These are phyloP conservation scores for Pecoramyces ruminantium DNA, from an alignment of 192 early-diverging fungal species.

Conservation along the genomic window DNA sequence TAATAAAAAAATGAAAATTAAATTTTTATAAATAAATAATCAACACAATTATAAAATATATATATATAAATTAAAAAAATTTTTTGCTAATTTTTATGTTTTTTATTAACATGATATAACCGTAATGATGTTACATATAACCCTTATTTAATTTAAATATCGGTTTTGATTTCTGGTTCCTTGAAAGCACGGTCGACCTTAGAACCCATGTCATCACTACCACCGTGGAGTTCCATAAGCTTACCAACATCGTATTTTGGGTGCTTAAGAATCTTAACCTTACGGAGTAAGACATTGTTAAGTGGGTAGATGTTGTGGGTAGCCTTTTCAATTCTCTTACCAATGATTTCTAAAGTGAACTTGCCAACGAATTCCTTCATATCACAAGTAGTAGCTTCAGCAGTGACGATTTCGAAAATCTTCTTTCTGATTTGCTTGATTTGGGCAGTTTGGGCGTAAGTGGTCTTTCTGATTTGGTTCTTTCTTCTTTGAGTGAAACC, in stretches of 20 bases:
- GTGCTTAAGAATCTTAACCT: conserved; percentile 98
- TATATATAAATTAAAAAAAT: background rate
- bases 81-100: background rate
- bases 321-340: conserved; percentile 93
- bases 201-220: conserved; percentile 30
- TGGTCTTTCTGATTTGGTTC: conserved; percentile 94
- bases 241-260: conserved; percentile 50
- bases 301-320: conserved; percentile 96
- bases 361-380: conserved; percentile 92
- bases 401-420: conserved; percentile 97
- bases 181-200: background rate
- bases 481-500: conserved; percentile 88
- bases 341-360: conserved; percentile 93
- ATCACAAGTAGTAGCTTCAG: conserved; percentile 68
- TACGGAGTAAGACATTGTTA: conserved; percentile 88
- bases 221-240: conserved; percentile 91
- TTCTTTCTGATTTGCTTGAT: conserved; percentile 98
- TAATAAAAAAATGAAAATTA: no score
- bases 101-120: background rate
- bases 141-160: background rate
- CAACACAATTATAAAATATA: background rate
- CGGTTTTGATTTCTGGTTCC: background rate
- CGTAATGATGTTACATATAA: background rate
- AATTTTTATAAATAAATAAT: no score
- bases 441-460: conserved; percentile 92